Percentiles rank a stretch among this genome's conserved stretches.
phyloP scores from a whole-genome alignment of 2,329 filamentous ascomycete genomes.

The Penicillium olsonii region DNA sequence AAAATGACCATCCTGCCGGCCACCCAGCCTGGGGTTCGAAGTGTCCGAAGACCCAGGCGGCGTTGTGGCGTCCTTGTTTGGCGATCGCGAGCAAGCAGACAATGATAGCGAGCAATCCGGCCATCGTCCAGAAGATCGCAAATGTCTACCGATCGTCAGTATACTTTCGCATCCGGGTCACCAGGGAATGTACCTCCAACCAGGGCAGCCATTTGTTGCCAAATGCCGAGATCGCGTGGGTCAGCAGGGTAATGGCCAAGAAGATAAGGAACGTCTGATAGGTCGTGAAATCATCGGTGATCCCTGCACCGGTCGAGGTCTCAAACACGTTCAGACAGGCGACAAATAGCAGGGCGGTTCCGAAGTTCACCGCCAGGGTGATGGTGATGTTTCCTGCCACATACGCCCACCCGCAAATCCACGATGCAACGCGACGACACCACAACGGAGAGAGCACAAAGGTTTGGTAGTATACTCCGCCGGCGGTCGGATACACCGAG shows the following conservation, averaged over 20 bases:
- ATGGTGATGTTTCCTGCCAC: slow-evolving; percentile 79
- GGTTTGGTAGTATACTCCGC: slow-evolving; percentile 69
- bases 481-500: slow-evolving; percentile 66
- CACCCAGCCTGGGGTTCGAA: slow-evolving; percentile 69
- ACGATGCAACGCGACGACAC: slow-evolving; percentile 66
- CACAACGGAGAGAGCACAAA: slow-evolving; percentile 65
- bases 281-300: slow-evolving; percentile 56
- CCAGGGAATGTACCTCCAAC: slow-evolving; percentile 62
- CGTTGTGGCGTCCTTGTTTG: slow-evolving; percentile 65
- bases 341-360: slow-evolving; percentile 58
- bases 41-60: slow-evolving; percentile 55
- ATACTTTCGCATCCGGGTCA: not conserved
- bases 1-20: slow-evolving; percentile 69
- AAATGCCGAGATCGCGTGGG: slow-evolving; percentile 53
- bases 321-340: slow-evolving; percentile 60
- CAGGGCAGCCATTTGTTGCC: slow-evolving; percentile 57
- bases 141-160: slow-evolving; percentile 68
- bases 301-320: slow-evolving; percentile 46
- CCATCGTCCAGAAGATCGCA: slow-evolving; percentile 69
- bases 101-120: slow-evolving; percentile 63
- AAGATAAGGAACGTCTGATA: slow-evolving; percentile 71
- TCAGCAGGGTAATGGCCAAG: slow-evolving; percentile 66
- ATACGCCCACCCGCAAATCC: slow-evolving; percentile 72
- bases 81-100: slow-evolving; percentile 69
- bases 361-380: slow-evolving; percentile 73